Conservation (phyloP, 2,329 filamentous ascomycete genomes). For the Calonectria honghensis region DNA sequence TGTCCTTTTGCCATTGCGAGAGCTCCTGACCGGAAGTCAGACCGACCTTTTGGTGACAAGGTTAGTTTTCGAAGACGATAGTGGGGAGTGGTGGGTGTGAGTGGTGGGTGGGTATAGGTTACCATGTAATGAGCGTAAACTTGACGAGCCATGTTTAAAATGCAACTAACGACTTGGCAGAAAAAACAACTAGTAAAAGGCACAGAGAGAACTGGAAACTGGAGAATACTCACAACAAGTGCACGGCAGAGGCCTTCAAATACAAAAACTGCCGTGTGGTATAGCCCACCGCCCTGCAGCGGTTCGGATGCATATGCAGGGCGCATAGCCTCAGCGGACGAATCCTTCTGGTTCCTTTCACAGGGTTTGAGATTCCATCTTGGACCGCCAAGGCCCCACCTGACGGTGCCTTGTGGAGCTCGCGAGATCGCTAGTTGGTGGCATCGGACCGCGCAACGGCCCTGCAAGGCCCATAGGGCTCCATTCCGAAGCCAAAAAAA, state of each 20-base stretch:
- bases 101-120: too few species aligned
- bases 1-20: conserved; percentile 59
- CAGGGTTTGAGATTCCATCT: conserved; percentile 13
- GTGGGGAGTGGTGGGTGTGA: not conserved
- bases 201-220: not conserved
- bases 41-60: conserved; percentile 49
- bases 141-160: conserved; percentile 48
- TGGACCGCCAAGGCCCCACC: not conserved
- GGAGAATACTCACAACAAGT: not conserved
- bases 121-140: conserved; percentile 59
- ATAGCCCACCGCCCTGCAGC: conserved; percentile 9
- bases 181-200: not conserved
- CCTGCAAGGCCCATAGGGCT: not conserved
- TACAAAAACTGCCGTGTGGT: not conserved
- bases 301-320: conserved; percentile 13
- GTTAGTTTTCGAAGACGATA: not conserved
- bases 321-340: conserved; percentile 13
- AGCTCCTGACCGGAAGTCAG: conserved; percentile 56
- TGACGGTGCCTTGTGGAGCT: not conserved
- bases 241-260: not conserved
- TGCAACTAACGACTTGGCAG: not conserved
- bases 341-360: conserved; percentile 5
- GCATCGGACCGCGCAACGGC: not conserved
- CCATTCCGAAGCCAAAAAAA: not conserved
- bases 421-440: not conserved